Evolutionary conservation across 208 protist species (phyloP).

Genomic region (Crithidia bombi): DNA sequence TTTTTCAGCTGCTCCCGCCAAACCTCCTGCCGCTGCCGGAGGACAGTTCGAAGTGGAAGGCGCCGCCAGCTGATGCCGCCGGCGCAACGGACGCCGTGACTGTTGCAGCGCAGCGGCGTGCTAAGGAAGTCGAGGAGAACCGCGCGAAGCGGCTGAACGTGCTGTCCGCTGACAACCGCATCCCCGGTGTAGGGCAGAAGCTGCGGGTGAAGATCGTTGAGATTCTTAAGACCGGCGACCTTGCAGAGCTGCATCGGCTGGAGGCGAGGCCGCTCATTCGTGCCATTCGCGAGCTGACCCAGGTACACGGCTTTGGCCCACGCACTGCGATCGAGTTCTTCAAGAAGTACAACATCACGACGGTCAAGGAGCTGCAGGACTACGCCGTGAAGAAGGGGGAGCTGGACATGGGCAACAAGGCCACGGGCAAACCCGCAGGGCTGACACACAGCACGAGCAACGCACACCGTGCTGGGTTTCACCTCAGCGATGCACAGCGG

Average conservation of each 20-base stretch:
- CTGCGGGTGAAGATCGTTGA: slow-evolving; percentile 77
- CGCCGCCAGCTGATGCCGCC: slow-evolving; percentile 4
- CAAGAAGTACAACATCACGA: slow-evolving; percentile 71
- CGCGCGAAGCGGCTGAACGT: slow-evolving; percentile 47
- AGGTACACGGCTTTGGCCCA: slow-evolving; percentile 89
- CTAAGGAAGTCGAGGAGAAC: slow-evolving; percentile 39
- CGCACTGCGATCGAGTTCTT: slow-evolving; percentile 77
- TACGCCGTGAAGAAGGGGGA: slow-evolving; percentile 45
- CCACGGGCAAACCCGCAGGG: slow-evolving; percentile 21
- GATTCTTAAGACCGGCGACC: slow-evolving; percentile 79
- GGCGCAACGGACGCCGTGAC: slow-evolving; percentile 8
- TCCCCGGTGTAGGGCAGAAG: slow-evolving; percentile 70
- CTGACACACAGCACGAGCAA: slow-evolving; percentile 20
- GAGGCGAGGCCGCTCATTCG: slow-evolving; percentile 77
- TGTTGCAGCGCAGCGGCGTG: slow-evolving; percentile 3
- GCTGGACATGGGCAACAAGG: slow-evolving; percentile 40
- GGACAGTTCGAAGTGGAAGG: slow-evolving; percentile 32
- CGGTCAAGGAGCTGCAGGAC: slow-evolving; percentile 65
- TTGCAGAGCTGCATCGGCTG: slow-evolving; percentile 69
- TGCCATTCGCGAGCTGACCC: slow-evolving; percentile 78
- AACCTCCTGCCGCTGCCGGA: slow-evolving; percentile 66
- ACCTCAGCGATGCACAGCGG: slow-evolving; percentile 75
- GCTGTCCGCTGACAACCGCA: slow-evolving; percentile 31
- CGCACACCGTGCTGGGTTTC: slow-evolving; percentile 38
- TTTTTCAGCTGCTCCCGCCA: slow-evolving; percentile 73